These are phyloP conservation scores for Xylariaceae sp. DNA, from an alignment of 2,329 filamentous ascomycete species.

Conservation along the genomic window DNA sequence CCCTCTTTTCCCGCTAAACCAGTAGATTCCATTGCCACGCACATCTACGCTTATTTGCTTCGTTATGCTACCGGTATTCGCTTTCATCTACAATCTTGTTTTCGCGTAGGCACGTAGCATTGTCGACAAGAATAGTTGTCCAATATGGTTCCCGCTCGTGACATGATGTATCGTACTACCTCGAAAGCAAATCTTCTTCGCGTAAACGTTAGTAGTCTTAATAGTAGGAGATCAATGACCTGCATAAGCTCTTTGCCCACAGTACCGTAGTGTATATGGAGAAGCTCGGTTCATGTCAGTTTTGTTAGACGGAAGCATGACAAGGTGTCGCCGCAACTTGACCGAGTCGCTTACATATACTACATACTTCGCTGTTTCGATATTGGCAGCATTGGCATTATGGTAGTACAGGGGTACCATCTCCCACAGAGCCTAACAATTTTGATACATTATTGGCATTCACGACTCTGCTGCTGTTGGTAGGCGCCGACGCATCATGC, in stretches of 20 bases:
- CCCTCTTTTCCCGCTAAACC: slow-evolving; percentile 1
- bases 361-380: not conserved
- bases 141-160: not conserved
- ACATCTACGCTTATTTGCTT: slow-evolving; percentile 17
- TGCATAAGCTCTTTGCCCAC: not conserved
- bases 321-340: slow-evolving; percentile 21
- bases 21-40: slow-evolving; percentile 20
- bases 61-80: slow-evolving; percentile 7
- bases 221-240: not conserved
- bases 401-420: slow-evolving; percentile 21
- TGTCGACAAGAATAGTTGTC: slow-evolving; percentile 1
- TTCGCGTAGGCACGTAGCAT: not conserved
- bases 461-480: slow-evolving; percentile 1
- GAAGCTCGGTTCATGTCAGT: slow-evolving; percentile 15
- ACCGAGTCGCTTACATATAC: slow-evolving; percentile 23
- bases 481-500: not conserved
- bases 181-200: not conserved
- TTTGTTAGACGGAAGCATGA: slow-evolving; percentile 17
- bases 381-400: slow-evolving; percentile 14
- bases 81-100: not conserved
- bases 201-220: not conserved
- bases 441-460: slow-evolving; percentile 28
- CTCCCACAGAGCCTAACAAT: slow-evolving; percentile 4
- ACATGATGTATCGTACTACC: not conserved
- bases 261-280: slow-evolving; percentile 12